Evolutionary conservation across 345 rosid species (phyloP).

Genomic region (Carallia pectinifolia): DNA sequence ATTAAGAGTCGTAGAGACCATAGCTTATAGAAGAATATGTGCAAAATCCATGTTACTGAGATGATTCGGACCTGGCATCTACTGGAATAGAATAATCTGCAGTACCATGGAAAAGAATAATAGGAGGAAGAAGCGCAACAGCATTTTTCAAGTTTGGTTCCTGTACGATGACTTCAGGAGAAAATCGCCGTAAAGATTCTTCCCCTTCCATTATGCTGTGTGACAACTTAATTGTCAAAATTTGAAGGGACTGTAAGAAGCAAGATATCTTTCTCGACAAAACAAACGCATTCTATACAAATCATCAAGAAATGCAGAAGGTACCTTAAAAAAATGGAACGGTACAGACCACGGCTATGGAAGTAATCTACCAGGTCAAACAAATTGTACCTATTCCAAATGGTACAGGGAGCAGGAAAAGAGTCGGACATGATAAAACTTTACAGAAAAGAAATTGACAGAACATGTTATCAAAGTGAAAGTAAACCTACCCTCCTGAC

Average conservation of each 20-base stretch:
- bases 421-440: not conserved
- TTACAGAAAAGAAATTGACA: not conserved
- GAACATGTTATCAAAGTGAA: not conserved
- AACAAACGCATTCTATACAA: not conserved
- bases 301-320: conserved; percentile 7
- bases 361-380: conserved; percentile 80
- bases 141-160: conserved; percentile 54
- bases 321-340: conserved; percentile 77
- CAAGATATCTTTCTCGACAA: not conserved
- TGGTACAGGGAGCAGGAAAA: not conserved
- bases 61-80: conserved; percentile 70
- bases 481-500: conserved; percentile 76
- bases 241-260: not conserved
- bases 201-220: conserved; percentile 97
- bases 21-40: not conserved
- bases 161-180: conserved; percentile 79
- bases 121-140: conserved; percentile 69
- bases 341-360: conserved; percentile 76
- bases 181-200: conserved; percentile 64
- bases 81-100: conserved; percentile 92
- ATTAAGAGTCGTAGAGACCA: not conserved
- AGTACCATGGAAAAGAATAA: conserved; percentile 85
- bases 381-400: conserved; percentile 77
- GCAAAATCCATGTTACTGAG: not conserved
- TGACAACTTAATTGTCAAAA: conserved; percentile 13